phyloP scores from a whole-genome alignment of 805 yeast genomes.

The Priceomyces castillae region DNA sequence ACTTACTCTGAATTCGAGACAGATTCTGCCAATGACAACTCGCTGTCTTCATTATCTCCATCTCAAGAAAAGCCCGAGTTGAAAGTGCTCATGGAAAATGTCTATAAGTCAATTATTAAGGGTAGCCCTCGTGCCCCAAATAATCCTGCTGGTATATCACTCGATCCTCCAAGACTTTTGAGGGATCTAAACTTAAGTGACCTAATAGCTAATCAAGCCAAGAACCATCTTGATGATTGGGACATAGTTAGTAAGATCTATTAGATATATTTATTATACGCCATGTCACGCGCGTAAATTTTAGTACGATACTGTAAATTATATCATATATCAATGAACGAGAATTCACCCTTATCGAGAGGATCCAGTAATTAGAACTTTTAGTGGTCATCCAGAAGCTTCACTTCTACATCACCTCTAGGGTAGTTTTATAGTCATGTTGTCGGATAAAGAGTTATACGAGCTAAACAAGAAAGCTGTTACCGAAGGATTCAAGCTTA shows the following conservation, averaged over 20 bases:
- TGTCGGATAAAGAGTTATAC: conserved; percentile 45
- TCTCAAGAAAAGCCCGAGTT: conserved; percentile 13
- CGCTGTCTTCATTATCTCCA: not conserved
- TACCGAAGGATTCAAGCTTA: conserved; percentile 84
- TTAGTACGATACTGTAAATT: conserved; percentile 6
- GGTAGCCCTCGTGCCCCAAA: conserved; percentile 11
- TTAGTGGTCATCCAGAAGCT: not conserved
- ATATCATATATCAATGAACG: conserved; percentile 1
- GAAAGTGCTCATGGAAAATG: conserved; percentile 29
- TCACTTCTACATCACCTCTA: conserved; percentile 1
- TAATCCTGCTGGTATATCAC: not conserved
- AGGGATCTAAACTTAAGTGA: conserved; percentile 21
- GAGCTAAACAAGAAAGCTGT: conserved; percentile 91
- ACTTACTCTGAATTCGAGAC: not conserved
- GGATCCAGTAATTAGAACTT: not conserved
- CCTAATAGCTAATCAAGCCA: conserved; percentile 23
- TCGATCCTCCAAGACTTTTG: conserved; percentile 11
- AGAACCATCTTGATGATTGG: conserved; percentile 28
- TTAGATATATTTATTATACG: conserved; percentile 1
- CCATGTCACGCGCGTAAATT: conserved; percentile 6
- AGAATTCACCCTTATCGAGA: conserved; percentile 11
- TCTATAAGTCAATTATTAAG: conserved; percentile 24
- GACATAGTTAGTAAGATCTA: conserved; percentile 33
- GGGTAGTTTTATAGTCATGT: conserved; percentile 20
- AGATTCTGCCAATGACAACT: not conserved